These are phyloP conservation scores for Leucogyrophana mollusca DNA, from an alignment of 768 basidiomycete species.

Conservation along the genomic window DNA sequence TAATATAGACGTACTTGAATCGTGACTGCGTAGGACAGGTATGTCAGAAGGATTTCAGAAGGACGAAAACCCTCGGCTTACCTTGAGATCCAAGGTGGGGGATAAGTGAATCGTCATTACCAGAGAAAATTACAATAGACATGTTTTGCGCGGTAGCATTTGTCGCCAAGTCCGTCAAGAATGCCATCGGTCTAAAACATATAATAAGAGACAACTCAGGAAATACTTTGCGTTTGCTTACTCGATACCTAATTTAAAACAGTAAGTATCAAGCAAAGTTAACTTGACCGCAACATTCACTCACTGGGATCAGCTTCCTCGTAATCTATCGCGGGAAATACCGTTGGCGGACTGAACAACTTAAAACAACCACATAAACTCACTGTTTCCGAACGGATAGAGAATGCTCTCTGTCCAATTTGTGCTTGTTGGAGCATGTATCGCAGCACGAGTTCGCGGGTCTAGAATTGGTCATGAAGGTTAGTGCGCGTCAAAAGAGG, in stretches of 20 bases:
- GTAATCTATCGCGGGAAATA: constrained; percentile 12
- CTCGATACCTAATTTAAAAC: constrained; percentile 27
- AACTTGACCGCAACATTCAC: constrained; percentile 7
- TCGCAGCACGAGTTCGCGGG: constrained; percentile 50
- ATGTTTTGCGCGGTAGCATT: constrained; percentile 55
- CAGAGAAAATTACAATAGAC: constrained; percentile 60
- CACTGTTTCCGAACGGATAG: constrained; percentile 36
- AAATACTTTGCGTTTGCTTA: constrained; percentile 15
- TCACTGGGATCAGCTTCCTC: constrained; percentile 30
- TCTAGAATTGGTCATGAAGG: constrained; percentile 35
- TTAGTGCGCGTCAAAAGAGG: not conserved
- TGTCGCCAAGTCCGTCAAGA: constrained; percentile 63
- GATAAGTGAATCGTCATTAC: constrained; percentile 67
- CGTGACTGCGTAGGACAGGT: constrained; percentile 36
- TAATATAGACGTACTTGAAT: constrained; percentile 43
- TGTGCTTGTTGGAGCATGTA: constrained; percentile 68
- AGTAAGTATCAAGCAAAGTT: not conserved
- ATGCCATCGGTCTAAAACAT: constrained; percentile 53
- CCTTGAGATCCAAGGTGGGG: constrained; percentile 65
- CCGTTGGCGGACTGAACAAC: not conserved
- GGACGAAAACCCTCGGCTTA: constrained; percentile 21
- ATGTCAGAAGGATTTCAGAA: not conserved
- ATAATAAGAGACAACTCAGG: constrained; percentile 8
- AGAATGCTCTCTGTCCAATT: constrained; percentile 35
- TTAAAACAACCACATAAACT: constrained; percentile 5